Evolutionary conservation across 2,329 filamentous ascomycete genomes (phyloP).

Genomic region (Stromatinia cepivora): DNA sequence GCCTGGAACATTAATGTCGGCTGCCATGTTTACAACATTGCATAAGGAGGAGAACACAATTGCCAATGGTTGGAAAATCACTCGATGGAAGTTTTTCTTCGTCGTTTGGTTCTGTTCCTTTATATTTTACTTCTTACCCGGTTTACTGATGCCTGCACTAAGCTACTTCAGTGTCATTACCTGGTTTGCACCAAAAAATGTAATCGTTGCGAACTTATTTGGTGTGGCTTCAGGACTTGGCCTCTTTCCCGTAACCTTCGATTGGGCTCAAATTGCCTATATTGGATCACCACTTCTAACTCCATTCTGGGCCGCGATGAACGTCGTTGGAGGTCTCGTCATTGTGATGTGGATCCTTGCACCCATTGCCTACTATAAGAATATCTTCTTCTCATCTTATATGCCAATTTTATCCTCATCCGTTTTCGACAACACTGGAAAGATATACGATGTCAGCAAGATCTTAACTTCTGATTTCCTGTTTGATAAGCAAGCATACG

Average conservation of each 20-base stretch:
- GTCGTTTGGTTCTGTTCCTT: slow-evolving; percentile 70
- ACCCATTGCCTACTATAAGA: slow-evolving; percentile 77
- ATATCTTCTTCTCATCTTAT: slow-evolving; percentile 77
- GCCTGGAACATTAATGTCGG: slow-evolving; percentile 85
- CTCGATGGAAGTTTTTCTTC: slow-evolving; percentile 82
- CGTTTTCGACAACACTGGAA: slow-evolving; percentile 82
- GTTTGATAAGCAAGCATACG: slow-evolving; percentile 75
- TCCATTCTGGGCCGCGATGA: slow-evolving; percentile 84
- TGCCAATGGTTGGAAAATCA: slow-evolving; percentile 80
- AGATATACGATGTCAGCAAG: slow-evolving; percentile 76
- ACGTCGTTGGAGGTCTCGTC: slow-evolving; percentile 77
- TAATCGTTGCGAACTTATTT: slow-evolving; percentile 84
- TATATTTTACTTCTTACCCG: slow-evolving; percentile 81
- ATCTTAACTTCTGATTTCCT: slow-evolving; percentile 77
- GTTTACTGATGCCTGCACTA: slow-evolving; percentile 77
- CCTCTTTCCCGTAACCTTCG: slow-evolving; percentile 82
- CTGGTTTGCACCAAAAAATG: slow-evolving; percentile 83
- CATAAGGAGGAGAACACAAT: slow-evolving; percentile 82
- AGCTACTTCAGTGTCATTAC: slow-evolving; percentile 89
- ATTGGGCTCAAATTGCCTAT: slow-evolving; percentile 84
- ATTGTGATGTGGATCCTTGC: slow-evolving; percentile 84
- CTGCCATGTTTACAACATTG: slow-evolving; percentile 83
- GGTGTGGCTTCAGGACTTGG: slow-evolving; percentile 83
- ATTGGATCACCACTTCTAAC: slow-evolving; percentile 83
- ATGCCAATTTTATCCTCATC: slow-evolving; percentile 83